Evolutionary conservation across 345 rosid species (phyloP), one percentile per base, ranked within the genome.

Genomic region (Brassica juncea): DNA sequence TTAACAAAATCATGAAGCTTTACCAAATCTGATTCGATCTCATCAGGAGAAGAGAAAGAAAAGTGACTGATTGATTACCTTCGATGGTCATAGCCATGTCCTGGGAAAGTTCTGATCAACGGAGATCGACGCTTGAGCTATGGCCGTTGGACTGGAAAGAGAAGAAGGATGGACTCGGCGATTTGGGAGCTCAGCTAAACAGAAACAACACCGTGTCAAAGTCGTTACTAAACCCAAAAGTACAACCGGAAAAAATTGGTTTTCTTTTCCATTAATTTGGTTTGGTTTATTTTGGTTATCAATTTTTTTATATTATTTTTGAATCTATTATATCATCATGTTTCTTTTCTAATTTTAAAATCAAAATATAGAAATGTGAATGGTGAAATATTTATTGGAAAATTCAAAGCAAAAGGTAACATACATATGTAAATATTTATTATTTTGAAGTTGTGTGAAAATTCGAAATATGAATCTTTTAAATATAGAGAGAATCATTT

Each of bases 31-130:
- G 19, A 52, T 52, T 52, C 57, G 19, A 52, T 19, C 57, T 52
- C 15, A 0, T 47, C 15, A 14, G 55, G 55, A n/a, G 57, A 52
- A 52, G 10, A 32, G 60, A 52, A 52, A 6, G 60, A 16, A 34
- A 31, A 42, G 39, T 5, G 74, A 70, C 15, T 15, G 8, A 14
- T 14, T 49, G 55, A 14, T 54, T 11, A 94, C 92, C 97, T 90
- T 89, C 94, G 64, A 94, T 80, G 1, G 97, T 91, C 98, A 91
- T 94, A 70, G 94, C 89, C 98, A 94, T 94, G 72, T 28, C 25
- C 25, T 23, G 25, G 25, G 25, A 23, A 23, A 23, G 25, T 23
- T 23, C 47, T 14, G 59, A 25, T 73, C 4, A 61, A 69, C 79
- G 77, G 73, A 54, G 76, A 77, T 77, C 71, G 79, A 77, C 5